phyloP scores from a whole-genome alignment of 768 basidiomycete species.

The Panellus pusillus region DNA sequence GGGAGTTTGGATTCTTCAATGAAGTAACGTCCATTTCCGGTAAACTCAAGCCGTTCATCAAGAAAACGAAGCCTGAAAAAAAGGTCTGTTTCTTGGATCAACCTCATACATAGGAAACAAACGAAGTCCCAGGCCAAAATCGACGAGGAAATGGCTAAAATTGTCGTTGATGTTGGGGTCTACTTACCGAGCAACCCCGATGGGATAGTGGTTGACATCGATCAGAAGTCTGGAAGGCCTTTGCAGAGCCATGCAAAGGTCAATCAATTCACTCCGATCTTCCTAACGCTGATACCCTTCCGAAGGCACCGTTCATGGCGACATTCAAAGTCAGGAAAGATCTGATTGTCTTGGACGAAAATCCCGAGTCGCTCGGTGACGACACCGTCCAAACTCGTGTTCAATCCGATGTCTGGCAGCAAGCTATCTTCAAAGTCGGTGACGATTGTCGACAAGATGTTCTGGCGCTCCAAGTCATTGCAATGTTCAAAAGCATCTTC shows the following conservation, averaged over 20 bases:
- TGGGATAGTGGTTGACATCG: conserved; percentile 94
- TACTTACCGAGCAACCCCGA: conserved; percentile 98
- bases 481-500: conserved; percentile 99
- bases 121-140: conserved; percentile 77
- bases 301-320: conserved; percentile 99
- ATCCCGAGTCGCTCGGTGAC: conserved; percentile 72
- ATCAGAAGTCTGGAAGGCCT: conserved; percentile 94
- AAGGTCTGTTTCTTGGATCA: conserved; percentile 53
- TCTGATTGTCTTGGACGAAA: conserved; percentile 58
- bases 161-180: conserved; percentile 89
- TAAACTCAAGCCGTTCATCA: conserved; percentile 95
- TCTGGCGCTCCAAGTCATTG: conserved; percentile 94
- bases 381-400: conserved; percentile 55
- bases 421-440: conserved; percentile 99
- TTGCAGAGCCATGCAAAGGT: conserved; percentile 98
- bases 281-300: conserved; percentile 3
- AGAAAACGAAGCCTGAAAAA: conserved; percentile 93
- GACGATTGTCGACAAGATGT: conserved; percentile 99
- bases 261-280: background rate
- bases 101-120: background rate
- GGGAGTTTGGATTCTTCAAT: conserved; percentile 94
- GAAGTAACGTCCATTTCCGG: conserved; percentile 98
- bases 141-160: conserved; percentile 98
- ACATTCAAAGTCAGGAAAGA: conserved; percentile 98
- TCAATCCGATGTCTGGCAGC: conserved; percentile 91